A percentile compares a stretch with the other conserved stretches of the same genome.
Evolutionary conservation across 495 filamentous ascomycete genomes (phyloP).

Genomic region (Penicillium samsonianum): DNA sequence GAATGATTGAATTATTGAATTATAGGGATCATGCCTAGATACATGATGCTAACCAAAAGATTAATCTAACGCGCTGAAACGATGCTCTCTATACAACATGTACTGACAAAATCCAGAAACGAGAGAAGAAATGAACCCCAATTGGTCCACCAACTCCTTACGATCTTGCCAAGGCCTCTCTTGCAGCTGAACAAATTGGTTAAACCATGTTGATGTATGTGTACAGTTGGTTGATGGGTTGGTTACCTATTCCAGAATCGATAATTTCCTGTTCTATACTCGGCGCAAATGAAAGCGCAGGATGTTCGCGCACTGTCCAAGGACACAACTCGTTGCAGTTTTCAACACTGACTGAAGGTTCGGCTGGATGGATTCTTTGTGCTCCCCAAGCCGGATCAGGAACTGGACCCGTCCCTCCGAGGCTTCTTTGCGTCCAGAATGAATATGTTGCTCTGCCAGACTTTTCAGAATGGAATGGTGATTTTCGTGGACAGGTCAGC

Average conservation of each 20-base stretch:
- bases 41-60: not conserved
- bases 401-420: constrained; percentile 32
- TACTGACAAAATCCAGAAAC: constrained; percentile 5
- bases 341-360: constrained; percentile 37
- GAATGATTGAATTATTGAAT: not conserved
- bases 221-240: constrained; percentile 41
- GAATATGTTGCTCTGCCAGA: constrained; percentile 36
- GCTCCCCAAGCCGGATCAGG: constrained; percentile 40
- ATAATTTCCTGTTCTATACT: constrained; percentile 42
- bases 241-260: constrained; percentile 38
- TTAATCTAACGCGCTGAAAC: not conserved
- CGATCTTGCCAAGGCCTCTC: constrained; percentile 8
- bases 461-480: constrained; percentile 31
- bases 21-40: not conserved
- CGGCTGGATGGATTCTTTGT: constrained; percentile 48
- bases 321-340: constrained; percentile 49
- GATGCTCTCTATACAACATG: constrained; percentile 10
- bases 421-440: constrained; percentile 44
- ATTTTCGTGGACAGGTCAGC: constrained; percentile 42
- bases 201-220: constrained; percentile 43
- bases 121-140: constrained; percentile 1
- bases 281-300: constrained; percentile 38
- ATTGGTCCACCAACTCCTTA: constrained; percentile 5
- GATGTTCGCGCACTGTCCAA: constrained; percentile 48
- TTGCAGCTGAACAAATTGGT: constrained; percentile 9